phyloP scores from a whole-genome alignment of 768 basidiomycete species.

The Lentinula sp. region DNA sequence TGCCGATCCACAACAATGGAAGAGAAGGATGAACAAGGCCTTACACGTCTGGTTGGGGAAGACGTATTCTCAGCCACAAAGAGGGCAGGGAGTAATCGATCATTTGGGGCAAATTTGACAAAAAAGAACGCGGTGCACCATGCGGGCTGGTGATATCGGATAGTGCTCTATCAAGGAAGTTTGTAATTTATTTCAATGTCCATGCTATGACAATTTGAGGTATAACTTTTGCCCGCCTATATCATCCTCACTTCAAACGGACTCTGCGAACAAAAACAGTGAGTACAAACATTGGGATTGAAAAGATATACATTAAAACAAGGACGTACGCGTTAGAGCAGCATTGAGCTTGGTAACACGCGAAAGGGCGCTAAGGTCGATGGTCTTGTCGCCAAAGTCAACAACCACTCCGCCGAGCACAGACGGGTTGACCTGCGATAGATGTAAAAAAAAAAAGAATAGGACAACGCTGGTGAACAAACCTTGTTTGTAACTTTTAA shows the following conservation, averaged over 20 bases:
- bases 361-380: slow-evolving; percentile 91
- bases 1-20: neutral
- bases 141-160: neutral
- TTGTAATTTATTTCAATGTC: neutral
- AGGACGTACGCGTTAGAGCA: slow-evolving; percentile 68
- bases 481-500: slow-evolving; percentile 93
- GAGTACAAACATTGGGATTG: neutral
- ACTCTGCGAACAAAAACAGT: slow-evolving; percentile 21
- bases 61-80: slow-evolving; percentile 3
- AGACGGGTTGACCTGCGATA: slow-evolving; percentile 77
- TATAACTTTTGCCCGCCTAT: neutral
- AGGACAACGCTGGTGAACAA: slow-evolving; percentile 15
- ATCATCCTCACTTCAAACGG: slow-evolving; percentile 23
- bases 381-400: slow-evolving; percentile 97
- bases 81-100: neutral
- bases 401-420: slow-evolving; percentile 90
- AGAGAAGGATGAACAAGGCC: neutral
- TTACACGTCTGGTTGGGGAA: neutral
- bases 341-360: slow-evolving; percentile 94
- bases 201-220: neutral
- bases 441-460: neutral
- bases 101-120: neutral
- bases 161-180: neutral
- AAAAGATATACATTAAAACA: neutral
- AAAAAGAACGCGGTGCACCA: neutral